A percentile compares a stretch with the other conserved stretches of the same genome.
These are phyloP conservation scores for Phytopythium kandeliae DNA, from an alignment of 352 stramenopile genomes.

Conservation along the genomic window DNA sequence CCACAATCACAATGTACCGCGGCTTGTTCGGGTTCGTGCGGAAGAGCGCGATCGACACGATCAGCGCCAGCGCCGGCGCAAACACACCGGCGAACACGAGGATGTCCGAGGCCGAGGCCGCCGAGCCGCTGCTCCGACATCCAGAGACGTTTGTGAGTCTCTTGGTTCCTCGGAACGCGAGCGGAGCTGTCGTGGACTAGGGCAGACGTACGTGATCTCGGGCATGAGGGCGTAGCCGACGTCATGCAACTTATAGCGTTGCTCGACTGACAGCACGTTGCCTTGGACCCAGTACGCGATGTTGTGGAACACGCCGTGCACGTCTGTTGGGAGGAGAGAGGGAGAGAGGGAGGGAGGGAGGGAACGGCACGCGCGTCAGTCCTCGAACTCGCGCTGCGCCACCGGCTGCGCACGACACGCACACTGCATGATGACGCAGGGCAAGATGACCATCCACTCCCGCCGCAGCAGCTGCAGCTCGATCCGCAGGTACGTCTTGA, in stretches of 20 bases:
- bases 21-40: constrained; percentile 51
- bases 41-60: constrained; percentile 62
- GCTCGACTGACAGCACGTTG: constrained; percentile 48
- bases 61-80: constrained; percentile 58
- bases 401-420: constrained; percentile 9
- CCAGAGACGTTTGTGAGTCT: no score
- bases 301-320: constrained; percentile 83
- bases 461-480: constrained; percentile 50
- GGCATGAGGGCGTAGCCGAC: constrained; percentile 70
- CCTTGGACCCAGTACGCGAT: constrained; percentile 81
- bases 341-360: background rate
- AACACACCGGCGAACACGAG: constrained; percentile 76
- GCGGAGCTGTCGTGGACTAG: no score
- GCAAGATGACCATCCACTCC: constrained; percentile 73
- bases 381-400: background rate
- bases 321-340: constrained; percentile 22
- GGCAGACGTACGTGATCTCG: constrained; percentile 39
- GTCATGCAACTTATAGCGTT: constrained; percentile 74
- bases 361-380: background rate
- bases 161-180: no score
- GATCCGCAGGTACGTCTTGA: constrained; percentile 57
- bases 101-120: constrained; percentile 55
- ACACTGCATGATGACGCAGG: constrained; percentile 82
- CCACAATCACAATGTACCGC: constrained; percentile 73
- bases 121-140: constrained; percentile 23